These are phyloP conservation scores for Candolleomyces aberdarensis DNA, from an alignment of 768 basidiomycete genomes.

Conservation along the genomic window DNA sequence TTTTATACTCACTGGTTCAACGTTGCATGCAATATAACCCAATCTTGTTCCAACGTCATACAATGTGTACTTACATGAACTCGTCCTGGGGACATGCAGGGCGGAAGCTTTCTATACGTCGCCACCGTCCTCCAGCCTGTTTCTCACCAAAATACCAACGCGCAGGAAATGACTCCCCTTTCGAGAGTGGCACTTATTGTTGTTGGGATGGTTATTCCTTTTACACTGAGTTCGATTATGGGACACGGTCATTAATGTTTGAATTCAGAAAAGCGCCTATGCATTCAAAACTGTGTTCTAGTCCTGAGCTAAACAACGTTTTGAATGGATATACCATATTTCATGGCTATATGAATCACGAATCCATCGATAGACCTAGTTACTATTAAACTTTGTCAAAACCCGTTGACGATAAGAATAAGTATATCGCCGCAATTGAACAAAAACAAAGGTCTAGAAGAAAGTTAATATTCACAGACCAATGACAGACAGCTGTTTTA, in stretches of 20 bases:
- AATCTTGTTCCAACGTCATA: too few species aligned
- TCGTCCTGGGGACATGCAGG: constrained; percentile 41
- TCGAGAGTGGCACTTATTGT: constrained; percentile 49
- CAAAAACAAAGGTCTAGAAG: too few species aligned
- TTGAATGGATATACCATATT: too few species aligned
- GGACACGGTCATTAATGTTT: constrained; percentile 55
- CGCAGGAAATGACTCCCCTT: constrained; percentile 35
- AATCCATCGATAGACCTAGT: too few species aligned
- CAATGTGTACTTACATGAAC: neutral
- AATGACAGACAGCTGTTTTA: too few species aligned
- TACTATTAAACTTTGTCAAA: too few species aligned
- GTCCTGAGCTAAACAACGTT: too few species aligned
- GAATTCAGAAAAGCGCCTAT: neutral
- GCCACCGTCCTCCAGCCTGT: constrained; percentile 86
- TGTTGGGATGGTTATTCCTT: constrained; percentile 70
- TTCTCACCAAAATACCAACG: constrained; percentile 36
- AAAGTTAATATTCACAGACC: too few species aligned
- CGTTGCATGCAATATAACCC: too few species aligned
- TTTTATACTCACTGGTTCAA: neutral
- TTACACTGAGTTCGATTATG: constrained; percentile 53
- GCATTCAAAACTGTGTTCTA: neutral
- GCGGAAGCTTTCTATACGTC: constrained; percentile 93
- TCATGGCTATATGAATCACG: too few species aligned
- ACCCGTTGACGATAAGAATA: too few species aligned
- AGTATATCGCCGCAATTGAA: too few species aligned